Evolutionary conservation across 257 asterid genomes (phyloP), one percentile per base, ranked within the genome.

Genomic region (Asclepias syriaca): DNA sequence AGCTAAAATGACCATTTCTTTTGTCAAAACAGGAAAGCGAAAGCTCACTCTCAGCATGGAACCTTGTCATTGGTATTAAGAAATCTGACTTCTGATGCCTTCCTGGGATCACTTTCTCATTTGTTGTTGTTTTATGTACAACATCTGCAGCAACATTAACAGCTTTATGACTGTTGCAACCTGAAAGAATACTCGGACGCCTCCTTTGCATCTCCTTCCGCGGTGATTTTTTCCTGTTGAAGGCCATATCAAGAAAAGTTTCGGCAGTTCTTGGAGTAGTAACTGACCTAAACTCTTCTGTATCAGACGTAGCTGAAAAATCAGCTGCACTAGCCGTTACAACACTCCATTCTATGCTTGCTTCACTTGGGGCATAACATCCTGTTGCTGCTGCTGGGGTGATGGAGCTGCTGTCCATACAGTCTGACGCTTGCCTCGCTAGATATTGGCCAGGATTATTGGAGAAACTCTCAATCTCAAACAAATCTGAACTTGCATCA

Each of bases 291-390:
- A 70, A 29, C 39, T 87, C 90, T 43, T 88, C 92, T 1, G 81
- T 49, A 54, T 89, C 97, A 1, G 97, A 88, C 56, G 80, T 71
- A 1, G 72, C 65, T 1, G 96, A 83, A 84, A 87, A 90, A 86
- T 82, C 90, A 11, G 87, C 96, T 6, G 91, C 95, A 48, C 95
- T 92, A 50, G 95, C 97, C 0, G 98, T 90, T 4, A 86, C 78
- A 2, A 90, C 90, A 24, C 97, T 92, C 98, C 97, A 90, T 74
- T 90, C 96, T 69, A 92, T 79, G 77, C 98, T 92, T 27, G 88
- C 96, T 76, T 92, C 96, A 10, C 98, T 92, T n/a, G 96, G 96
- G 5, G 95, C 93, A 59, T 92, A 88, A 68, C 89, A 85, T 0
- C 81, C 74, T 34, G 39, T 34, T 0, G 39, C 39, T 34, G 39